Conservation (phyloP, 495 filamentous ascomycete species). For the Cairneyella variabilis region DNA sequence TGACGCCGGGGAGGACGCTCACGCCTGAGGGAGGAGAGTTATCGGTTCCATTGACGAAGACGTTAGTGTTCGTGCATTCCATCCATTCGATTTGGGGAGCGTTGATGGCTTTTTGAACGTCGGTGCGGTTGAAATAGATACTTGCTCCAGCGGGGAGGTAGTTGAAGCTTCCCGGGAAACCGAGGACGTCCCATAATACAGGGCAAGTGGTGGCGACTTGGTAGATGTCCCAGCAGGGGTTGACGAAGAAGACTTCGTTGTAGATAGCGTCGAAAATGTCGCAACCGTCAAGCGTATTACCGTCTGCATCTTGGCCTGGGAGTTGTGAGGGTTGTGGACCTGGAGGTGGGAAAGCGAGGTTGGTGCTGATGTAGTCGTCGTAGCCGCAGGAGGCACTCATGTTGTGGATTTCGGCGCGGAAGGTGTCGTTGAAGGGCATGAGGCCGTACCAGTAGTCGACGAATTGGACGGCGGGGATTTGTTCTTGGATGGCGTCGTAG, state of each 20-base stretch:
- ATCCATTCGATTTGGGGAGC: slow-evolving; percentile 56
- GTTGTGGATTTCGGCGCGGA: slow-evolving; percentile 52
- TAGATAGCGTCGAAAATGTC: slow-evolving; percentile 52
- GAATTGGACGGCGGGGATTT: slow-evolving; percentile 57
- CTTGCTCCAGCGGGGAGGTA: slow-evolving; percentile 50
- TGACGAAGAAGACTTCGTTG: slow-evolving; percentile 52
- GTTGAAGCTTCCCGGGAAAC: slow-evolving; percentile 57
- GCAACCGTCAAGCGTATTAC: slow-evolving; percentile 41
- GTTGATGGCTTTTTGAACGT: slow-evolving; percentile 73
- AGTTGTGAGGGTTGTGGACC: slow-evolving; percentile 46
- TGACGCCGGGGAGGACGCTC: slow-evolving; percentile 61
- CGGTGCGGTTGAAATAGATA: slow-evolving; percentile 74
- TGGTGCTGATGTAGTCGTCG: slow-evolving; percentile 53
- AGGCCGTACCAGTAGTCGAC: slow-evolving; percentile 58
- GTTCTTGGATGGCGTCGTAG: slow-evolving; percentile 40
- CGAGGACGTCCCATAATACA: slow-evolving; percentile 66
- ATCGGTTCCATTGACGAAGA: slow-evolving; percentile 51
- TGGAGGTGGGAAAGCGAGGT: slow-evolving; percentile 65
- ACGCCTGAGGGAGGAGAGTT: slow-evolving; percentile 44
- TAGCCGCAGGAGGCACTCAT: slow-evolving; percentile 61
- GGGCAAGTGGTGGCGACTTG: slow-evolving; percentile 73
- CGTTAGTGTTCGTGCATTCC: slow-evolving; percentile 45
- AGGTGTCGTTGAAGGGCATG: slow-evolving; percentile 65
- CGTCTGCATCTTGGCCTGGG: slow-evolving; percentile 16
- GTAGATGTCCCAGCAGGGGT: slow-evolving; percentile 82